phyloP scores from a whole-genome alignment of 352 stramenopile genomes.

The Pythium utonaiense region DNA sequence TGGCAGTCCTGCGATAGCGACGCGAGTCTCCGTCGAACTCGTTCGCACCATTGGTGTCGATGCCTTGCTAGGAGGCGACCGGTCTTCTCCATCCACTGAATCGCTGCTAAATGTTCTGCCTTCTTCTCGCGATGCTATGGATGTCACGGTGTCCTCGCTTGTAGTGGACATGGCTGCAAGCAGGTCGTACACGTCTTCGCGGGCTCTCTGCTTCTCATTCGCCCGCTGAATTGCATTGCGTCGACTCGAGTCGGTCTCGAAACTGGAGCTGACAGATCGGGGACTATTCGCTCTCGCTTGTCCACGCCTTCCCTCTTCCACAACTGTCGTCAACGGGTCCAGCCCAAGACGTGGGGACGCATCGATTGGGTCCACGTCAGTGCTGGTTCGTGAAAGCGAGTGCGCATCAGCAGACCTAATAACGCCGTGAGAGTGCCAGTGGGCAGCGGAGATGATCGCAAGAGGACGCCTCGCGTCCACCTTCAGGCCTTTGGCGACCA shows the following conservation, averaged over 20 bases:
- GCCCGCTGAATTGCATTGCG: neutral
- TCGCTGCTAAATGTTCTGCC: neutral
- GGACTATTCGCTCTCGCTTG: neutral
- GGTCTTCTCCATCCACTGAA: constrained; percentile 4
- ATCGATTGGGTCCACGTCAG: neutral
- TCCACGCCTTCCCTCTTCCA: neutral
- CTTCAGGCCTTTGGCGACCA: constrained; percentile 13
- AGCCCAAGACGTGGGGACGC: neutral
- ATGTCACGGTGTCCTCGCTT: constrained; percentile 12
- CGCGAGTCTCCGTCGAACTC: too few relatives aligned
- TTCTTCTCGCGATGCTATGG: constrained; percentile 8
- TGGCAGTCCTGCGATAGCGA: neutral
- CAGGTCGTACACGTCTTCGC: constrained; percentile 16
- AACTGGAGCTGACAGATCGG: too few relatives aligned
- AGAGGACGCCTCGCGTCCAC: constrained; percentile 15
- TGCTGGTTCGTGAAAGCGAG: neutral
- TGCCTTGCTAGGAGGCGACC: too few relatives aligned
- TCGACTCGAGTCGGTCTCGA: neutral
- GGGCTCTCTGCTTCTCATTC: neutral
- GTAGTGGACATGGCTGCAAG: constrained; percentile 12
- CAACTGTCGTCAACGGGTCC: neutral
- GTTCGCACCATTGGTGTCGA: too few relatives aligned
- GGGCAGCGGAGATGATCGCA: constrained; percentile 8
- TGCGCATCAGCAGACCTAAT: constrained; percentile 8
- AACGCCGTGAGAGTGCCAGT: constrained; percentile 14